Evolutionary conservation across 176 grass and related monocot species (phyloP).

Genomic region (Otatea glauca): DNA sequence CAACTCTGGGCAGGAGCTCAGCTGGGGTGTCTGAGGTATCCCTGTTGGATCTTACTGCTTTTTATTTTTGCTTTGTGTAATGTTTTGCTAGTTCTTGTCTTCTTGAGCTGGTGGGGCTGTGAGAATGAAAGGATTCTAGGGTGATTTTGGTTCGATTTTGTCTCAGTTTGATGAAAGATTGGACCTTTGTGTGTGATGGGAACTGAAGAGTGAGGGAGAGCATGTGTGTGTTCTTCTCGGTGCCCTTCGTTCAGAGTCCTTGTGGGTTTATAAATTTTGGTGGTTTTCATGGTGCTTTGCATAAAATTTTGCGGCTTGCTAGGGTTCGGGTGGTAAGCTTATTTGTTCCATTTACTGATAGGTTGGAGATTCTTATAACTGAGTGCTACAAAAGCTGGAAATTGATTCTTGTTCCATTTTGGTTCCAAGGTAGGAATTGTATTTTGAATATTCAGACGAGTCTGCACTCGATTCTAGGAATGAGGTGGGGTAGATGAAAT

Average conservation of each 20-base stretch:
- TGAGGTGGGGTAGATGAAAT: background rate
- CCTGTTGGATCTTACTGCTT: background rate
- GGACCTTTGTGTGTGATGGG: background rate
- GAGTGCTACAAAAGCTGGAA: background rate
- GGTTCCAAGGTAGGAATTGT: background rate
- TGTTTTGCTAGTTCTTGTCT: background rate
- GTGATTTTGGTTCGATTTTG: background rate
- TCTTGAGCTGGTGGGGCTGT: background rate
- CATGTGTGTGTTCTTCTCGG: background rate
- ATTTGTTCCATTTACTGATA: background rate
- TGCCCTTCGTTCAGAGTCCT: background rate
- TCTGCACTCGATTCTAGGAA: background rate
- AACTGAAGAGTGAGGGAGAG: slow-evolving; percentile 13
- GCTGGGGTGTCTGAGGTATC: slow-evolving; percentile 20
- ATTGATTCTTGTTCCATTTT: background rate
- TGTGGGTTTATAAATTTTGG: background rate
- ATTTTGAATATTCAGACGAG: background rate
- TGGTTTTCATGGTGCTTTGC: background rate
- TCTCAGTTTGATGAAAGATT: background rate
- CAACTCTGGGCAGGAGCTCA: background rate
- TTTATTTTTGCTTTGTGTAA: background rate
- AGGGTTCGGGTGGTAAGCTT: background rate
- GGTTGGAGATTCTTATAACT: background rate
- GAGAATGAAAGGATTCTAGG: background rate
- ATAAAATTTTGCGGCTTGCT: background rate